phyloP scores from a whole-genome alignment of 2,329 filamentous ascomycete species.

The Colletotrichum lini region DNA sequence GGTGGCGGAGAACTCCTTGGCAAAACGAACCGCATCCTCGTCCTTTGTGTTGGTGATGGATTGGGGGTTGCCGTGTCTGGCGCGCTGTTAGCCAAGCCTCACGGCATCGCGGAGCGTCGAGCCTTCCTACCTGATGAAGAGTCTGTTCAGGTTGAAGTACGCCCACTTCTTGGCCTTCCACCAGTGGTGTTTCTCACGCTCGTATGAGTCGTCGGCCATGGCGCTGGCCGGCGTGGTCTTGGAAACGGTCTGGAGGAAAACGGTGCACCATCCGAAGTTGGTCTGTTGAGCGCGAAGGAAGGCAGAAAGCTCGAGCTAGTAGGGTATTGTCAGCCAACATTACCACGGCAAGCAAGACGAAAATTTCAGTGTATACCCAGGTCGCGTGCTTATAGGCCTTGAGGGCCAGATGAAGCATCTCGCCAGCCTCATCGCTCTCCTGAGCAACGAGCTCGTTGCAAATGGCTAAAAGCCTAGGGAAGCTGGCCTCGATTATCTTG shows the following conservation, averaged over 20 bases:
- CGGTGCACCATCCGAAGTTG: conserved; percentile 95
- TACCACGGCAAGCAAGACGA: conserved; percentile 8
- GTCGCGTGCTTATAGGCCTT: conserved; percentile 99
- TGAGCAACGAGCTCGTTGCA: conserved; percentile 92
- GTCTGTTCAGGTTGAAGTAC: conserved; percentile 95
- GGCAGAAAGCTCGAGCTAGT: conserved; percentile 85
- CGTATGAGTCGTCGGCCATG: conserved; percentile 82
- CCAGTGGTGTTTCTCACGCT: conserved; percentile 96
- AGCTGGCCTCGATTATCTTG: conserved; percentile 91
- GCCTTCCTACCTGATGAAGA: conserved; percentile 84
- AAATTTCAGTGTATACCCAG: conserved; percentile 71
- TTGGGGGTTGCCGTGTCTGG: conserved; percentile 83
- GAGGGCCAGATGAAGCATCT: conserved; percentile 95
- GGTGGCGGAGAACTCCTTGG: conserved; percentile 90
- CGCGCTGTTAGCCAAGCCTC: conserved; percentile 46
- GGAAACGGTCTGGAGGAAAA: conserved; percentile 91
- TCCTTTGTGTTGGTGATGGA: conserved; percentile 79
- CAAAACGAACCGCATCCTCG: conserved; percentile 84
- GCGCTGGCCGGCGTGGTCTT: conserved; percentile 86
- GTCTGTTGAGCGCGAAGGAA: conserved; percentile 84
- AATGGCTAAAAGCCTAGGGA: conserved; percentile 88
- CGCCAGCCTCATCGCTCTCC: conserved; percentile 92
- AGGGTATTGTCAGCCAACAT: conserved; percentile 50
- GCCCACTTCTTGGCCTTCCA: conserved; percentile 99
- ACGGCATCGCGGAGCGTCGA: too few relatives aligned